Evolutionary conservation across 768 basidiomycete species (phyloP).

Genomic region (Sistotremastrum suecicum): DNA sequence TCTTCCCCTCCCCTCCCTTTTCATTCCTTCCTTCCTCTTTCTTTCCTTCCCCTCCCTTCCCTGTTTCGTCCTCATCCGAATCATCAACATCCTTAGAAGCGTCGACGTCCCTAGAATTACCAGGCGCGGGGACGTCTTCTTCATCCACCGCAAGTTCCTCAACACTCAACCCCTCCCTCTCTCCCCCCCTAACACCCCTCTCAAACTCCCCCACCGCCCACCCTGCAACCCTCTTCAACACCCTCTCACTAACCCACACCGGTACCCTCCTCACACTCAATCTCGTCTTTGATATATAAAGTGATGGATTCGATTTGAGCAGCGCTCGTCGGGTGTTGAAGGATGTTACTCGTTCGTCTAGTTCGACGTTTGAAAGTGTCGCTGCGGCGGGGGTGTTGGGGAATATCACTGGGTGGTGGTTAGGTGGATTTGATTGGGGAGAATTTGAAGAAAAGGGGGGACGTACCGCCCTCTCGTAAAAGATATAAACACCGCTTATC

Average conservation of each 20-base stretch:
- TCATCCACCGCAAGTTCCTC: slow-evolving; percentile 53
- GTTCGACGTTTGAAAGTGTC: slow-evolving; percentile 52
- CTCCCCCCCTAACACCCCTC: slow-evolving; percentile 51
- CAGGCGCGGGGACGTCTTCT: slow-evolving; percentile 10
- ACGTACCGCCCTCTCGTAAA: slow-evolving; percentile 85
- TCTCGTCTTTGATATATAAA: slow-evolving; percentile 90
- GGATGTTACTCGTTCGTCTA: slow-evolving; percentile 74
- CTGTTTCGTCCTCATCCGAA: slow-evolving; percentile 14
- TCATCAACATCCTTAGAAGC: slow-evolving; percentile 7
- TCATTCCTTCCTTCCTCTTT: slow-evolving; percentile 13
- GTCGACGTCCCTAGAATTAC: slow-evolving; percentile 1
- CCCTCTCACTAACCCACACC: slow-evolving; percentile 76
- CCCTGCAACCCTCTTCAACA: slow-evolving; percentile 75
- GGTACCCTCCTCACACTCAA: slow-evolving; percentile 91
- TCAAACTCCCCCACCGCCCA: slow-evolving; percentile 74
- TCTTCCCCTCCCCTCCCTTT: slow-evolving; percentile 16
- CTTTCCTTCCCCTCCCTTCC: slow-evolving; percentile 14
- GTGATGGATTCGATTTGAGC: slow-evolving; percentile 80
- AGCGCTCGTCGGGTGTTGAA: slow-evolving; percentile 76
- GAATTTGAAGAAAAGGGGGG: background rate
- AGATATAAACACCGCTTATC: slow-evolving; percentile 96
- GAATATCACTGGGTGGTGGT: slow-evolving; percentile 54
- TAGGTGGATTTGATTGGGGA: background rate
- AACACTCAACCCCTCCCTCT: slow-evolving; percentile 41
- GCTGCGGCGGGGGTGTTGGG: slow-evolving; percentile 75